Base-by-base conservation (phyloP, 352 stramenopile genomes). In the Phytopythium delawarense region DNA sequence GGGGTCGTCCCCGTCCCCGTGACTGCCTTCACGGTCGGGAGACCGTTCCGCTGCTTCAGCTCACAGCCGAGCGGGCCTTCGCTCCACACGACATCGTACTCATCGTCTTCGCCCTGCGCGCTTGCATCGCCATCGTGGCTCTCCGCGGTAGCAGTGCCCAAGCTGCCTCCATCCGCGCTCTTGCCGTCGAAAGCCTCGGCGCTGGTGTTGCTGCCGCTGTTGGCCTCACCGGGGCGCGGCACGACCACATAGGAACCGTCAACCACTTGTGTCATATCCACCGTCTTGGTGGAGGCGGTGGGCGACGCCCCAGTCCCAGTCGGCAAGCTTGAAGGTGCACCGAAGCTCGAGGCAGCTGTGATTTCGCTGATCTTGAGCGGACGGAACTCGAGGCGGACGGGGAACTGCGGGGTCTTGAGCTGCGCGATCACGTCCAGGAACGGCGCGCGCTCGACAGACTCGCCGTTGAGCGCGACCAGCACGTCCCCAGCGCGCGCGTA, bases 1-100 rank as follows among this genome's bases (percentile, higher is more conserved):
- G 70, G 66, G 45, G 78, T 88, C 52, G 85, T 77, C 7, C 79
- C 79, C 8, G 69, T 78, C 0, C 73, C 75, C 1, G 80, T 91
- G 21, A 89, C 81, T 0, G 76, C 80, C 69, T 91, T 91, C 21
- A 93, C 82, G 0, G 75, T 74, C 11, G 84, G 84, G 16, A 89
- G 58, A 5, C 80, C 80, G 64, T 84, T 84, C 21, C 80, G 71
- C 62, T 91, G 79, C 68, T 91, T 91, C 7, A 93, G 61, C 18
- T 84, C 82, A 49, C 84, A 93, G 5, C 84, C 84, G 7, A 93
- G 67, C 23, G 84, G 74, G 2, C 84, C 84, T 69, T 87, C 73
- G 57, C 73, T 76, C 84, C 84, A 93, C 46, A 89, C 75, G 0
- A 93, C 84, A 44, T 93, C 84, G 65, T 89, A 93, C 64, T 91